Conservation (phyloP, 2,329 filamentous ascomycete genomes). For the Epicoccum sorghinum region DNA sequence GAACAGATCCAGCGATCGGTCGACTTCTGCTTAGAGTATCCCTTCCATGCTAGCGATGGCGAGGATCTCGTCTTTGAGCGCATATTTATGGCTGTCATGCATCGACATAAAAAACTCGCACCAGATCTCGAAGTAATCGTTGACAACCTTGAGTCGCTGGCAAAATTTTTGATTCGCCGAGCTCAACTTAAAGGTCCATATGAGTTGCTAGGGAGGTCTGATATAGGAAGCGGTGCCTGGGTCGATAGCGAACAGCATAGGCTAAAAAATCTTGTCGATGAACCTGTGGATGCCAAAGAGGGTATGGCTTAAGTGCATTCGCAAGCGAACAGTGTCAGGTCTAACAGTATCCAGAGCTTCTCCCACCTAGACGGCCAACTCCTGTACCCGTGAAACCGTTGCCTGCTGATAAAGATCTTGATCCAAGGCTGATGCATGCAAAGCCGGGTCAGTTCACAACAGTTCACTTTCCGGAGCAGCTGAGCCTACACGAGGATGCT, state of each 20-base stretch:
- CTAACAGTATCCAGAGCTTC: background rate
- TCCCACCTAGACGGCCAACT: background rate
- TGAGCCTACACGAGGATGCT: conserved; percentile 10
- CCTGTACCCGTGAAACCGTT: background rate
- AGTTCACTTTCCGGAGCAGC: background rate
- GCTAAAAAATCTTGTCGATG: background rate
- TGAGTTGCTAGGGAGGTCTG: conserved; percentile 13
- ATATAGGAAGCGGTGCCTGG: conserved; percentile 17
- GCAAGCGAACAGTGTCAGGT: background rate
- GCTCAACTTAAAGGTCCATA: conserved; percentile 22
- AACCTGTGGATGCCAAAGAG: background rate
- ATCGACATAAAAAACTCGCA: conserved; percentile 4
- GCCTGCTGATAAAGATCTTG: conserved; percentile 8
- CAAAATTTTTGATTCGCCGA: conserved; percentile 17
- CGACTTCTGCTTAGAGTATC: conserved; percentile 8
- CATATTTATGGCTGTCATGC: conserved; percentile 19
- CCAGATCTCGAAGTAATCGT: conserved; percentile 10
- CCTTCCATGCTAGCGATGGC: conserved; percentile 11
- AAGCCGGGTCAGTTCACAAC: conserved; percentile 14
- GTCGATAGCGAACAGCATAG: conserved; percentile 3
- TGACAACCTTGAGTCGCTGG: conserved; percentile 15
- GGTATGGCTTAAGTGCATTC: background rate
- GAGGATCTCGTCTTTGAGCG: conserved; percentile 21
- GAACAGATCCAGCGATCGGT: conserved; percentile 2
- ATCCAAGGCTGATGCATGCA: conserved; percentile 20